Conservation (phyloP, 257 asterid species). For the Solanum verrucosum region DNA sequence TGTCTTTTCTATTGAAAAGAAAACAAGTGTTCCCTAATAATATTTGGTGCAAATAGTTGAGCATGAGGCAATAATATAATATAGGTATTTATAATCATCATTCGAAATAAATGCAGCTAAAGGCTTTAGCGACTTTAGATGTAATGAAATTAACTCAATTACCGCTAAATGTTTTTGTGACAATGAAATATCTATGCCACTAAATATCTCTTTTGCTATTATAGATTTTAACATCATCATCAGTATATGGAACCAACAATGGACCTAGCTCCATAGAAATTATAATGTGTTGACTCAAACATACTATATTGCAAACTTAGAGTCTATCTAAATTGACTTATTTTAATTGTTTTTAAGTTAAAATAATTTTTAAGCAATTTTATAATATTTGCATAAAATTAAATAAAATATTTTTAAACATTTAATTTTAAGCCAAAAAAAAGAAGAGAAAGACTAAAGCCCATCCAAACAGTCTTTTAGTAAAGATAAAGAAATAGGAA, state of each 20-base stretch:
- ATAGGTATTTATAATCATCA: too few relatives aligned
- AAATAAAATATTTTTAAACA: too few relatives aligned
- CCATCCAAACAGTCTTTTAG: neutral
- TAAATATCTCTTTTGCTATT: neutral
- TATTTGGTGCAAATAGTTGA: too few relatives aligned
- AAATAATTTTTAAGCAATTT: too few relatives aligned
- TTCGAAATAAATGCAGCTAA: neutral
- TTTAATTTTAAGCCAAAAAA: neutral
- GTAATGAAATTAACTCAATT: neutral
- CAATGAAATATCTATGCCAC: neutral
- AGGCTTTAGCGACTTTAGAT: too few relatives aligned
- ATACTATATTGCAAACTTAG: neutral
- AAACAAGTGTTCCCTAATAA: too few relatives aligned
- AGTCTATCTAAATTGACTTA: too few relatives aligned
- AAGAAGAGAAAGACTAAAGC: too few relatives aligned
- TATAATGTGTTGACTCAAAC: neutral
- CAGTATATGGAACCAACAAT: neutral
- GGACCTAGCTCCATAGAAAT: neutral
- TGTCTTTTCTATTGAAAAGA: too few relatives aligned
- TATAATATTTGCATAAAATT: too few relatives aligned
- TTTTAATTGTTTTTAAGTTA: too few relatives aligned
- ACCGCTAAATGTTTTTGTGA: fast-evolving
- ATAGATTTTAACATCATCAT: neutral
- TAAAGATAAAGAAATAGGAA: neutral
- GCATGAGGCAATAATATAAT: too few relatives aligned